These are phyloP conservation scores for Sicyos edulis DNA, from an alignment of 306 rosid genomes.

Conservation along the genomic window DNA sequence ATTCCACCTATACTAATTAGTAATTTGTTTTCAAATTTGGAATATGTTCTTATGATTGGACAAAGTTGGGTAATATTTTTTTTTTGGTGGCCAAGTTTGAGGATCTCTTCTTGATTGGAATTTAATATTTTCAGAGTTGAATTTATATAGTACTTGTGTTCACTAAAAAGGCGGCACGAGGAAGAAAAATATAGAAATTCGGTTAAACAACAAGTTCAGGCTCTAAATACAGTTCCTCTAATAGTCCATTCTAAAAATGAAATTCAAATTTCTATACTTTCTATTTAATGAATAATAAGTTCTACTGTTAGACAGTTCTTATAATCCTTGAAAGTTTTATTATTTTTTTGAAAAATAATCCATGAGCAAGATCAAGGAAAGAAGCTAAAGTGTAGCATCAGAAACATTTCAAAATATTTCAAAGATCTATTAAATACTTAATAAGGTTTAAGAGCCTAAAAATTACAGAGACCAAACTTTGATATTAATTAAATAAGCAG, in stretches of 20 bases:
- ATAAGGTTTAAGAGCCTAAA: background rate
- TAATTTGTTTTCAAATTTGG: background rate
- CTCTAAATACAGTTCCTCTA: background rate
- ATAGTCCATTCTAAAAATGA: too few relatives aligned
- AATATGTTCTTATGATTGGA: background rate
- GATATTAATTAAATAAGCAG: too few relatives aligned
- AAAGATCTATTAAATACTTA: too few relatives aligned
- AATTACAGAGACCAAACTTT: too few relatives aligned
- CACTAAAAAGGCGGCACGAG: background rate
- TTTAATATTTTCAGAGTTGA: background rate
- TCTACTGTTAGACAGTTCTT: too few relatives aligned
- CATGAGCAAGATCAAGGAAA: too few relatives aligned
- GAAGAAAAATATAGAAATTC: background rate
- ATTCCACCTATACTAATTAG: too few relatives aligned
- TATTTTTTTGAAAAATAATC: too few relatives aligned
- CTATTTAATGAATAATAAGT: too few relatives aligned
- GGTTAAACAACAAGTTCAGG: background rate
- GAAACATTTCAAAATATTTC: background rate
- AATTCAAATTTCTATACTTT: too few relatives aligned
- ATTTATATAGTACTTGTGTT: background rate
- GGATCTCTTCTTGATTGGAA: background rate
- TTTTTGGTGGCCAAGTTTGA: background rate
- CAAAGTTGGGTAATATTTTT: background rate
- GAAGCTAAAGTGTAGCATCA: too few relatives aligned
- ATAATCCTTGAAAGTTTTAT: too few relatives aligned